A percentile compares a stretch with the other conserved stretches of the same genome.
Conservation (phyloP, 2,329 filamentous ascomycete genomes). For the Stemphylium vesicarium region DNA sequence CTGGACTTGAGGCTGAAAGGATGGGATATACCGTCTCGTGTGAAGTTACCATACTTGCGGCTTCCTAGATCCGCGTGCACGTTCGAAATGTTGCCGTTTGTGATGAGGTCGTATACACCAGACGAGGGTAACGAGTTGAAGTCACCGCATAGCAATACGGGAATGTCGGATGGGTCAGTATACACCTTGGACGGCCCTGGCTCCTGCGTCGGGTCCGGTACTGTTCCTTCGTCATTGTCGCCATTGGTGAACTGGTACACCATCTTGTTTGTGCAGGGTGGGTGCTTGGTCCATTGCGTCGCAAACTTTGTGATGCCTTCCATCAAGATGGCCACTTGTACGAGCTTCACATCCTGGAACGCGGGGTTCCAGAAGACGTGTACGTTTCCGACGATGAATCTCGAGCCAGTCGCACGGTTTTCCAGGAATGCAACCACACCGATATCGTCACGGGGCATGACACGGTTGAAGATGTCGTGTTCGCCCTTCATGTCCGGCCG, state of each 20-base stretch:
- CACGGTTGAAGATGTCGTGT: constrained; percentile 96
- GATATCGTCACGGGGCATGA: constrained; percentile 98
- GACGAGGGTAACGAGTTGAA: constrained; percentile 91
- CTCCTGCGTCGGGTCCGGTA: constrained; percentile 63
- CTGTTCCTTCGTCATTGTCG: constrained; percentile 57
- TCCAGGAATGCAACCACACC: constrained; percentile 91
- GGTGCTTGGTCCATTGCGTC: constrained; percentile 81
- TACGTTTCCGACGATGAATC: constrained; percentile 90
- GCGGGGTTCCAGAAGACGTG: constrained; percentile 95
- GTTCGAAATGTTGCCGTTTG: constrained; percentile 76
- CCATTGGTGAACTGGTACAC: constrained; percentile 56
- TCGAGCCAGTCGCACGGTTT: constrained; percentile 85
- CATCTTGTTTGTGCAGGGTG: constrained; percentile 80
- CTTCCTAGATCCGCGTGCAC: constrained; percentile 80
- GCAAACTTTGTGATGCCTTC: constrained; percentile 86
- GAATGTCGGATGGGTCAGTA: constrained; percentile 82
- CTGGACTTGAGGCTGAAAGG: constrained; percentile 92
- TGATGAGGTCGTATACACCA: constrained; percentile 88
- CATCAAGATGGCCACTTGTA: constrained; percentile 95
- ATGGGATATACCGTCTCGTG: constrained; percentile 88
- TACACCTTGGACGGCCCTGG: constrained; percentile 88
- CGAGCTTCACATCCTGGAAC: constrained; percentile 91
- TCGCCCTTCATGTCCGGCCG: constrained; percentile 96
- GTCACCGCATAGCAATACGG: constrained; percentile 89
- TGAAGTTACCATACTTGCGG: constrained; percentile 92